Conservation (phyloP, 2,329 filamentous ascomycete species). For the Stromatinia cepivora region DNA sequence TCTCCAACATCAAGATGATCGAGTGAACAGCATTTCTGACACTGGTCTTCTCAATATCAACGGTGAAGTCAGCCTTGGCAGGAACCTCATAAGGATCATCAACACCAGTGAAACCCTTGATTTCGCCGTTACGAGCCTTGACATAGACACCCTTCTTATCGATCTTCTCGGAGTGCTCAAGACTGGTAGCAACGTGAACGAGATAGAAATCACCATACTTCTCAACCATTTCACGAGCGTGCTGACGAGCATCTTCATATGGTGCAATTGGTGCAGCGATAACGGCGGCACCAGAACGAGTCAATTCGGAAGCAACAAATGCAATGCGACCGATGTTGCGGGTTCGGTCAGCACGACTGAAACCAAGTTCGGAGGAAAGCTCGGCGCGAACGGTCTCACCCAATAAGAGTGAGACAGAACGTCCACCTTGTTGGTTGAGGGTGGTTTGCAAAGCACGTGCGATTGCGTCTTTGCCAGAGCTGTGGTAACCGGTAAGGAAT, state of each 20-base stretch:
- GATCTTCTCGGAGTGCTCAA: constrained; percentile 92
- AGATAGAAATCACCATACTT: constrained; percentile 92
- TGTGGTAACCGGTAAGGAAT: constrained; percentile 96
- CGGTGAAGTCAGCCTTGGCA: constrained; percentile 75
- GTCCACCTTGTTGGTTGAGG: constrained; percentile 95
- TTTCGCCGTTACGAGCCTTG: constrained; percentile 80
- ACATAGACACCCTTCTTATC: constrained; percentile 90
- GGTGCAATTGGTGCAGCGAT: constrained; percentile 96
- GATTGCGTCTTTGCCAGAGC: constrained; percentile 95
- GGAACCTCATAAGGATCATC: constrained; percentile 95
- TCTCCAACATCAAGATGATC: constrained; percentile 91
- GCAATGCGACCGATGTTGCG: constrained; percentile 95
- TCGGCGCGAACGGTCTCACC: constrained; percentile 94
- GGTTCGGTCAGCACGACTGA: constrained; percentile 88
- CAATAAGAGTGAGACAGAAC: constrained; percentile 88
- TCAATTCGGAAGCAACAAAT: constrained; percentile 94
- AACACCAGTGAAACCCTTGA: constrained; percentile 97
- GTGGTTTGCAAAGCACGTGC: constrained; percentile 94
- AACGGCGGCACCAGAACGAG: constrained; percentile 87
- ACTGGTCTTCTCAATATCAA: constrained; percentile 81
- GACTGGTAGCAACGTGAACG: constrained; percentile 87
- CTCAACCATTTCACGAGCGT: constrained; percentile 81
- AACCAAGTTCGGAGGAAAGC: constrained; percentile 92
- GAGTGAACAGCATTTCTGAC: constrained; percentile 95
- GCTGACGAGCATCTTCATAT: constrained; percentile 74